Conservation (phyloP, 2,329 filamentous ascomycete species). For the Fusarium agapanthi region DNA sequence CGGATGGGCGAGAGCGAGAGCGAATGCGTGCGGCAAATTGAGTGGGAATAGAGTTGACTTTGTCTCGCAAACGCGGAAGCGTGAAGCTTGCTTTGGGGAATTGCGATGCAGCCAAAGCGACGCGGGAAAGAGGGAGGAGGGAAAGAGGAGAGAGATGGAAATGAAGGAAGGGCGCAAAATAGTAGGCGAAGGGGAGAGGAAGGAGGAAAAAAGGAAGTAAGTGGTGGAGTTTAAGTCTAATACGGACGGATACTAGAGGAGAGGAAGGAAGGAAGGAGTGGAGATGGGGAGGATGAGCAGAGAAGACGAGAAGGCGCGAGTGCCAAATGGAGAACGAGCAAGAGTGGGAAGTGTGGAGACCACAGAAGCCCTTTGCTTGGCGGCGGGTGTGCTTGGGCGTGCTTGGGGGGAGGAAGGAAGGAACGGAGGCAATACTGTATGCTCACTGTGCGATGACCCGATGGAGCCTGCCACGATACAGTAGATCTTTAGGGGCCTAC, state of each 20-base stretch:
- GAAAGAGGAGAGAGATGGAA: constrained; percentile 42
- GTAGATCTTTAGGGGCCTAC: not conserved
- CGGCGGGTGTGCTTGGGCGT: constrained; percentile 36
- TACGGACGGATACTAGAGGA: constrained; percentile 38
- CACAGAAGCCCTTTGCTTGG: constrained; percentile 29
- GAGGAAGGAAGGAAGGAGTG: constrained; percentile 44
- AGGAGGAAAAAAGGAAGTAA: constrained; percentile 43
- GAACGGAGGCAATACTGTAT: constrained; percentile 33
- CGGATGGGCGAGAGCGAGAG: not conserved
- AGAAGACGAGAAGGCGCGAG: constrained; percentile 20
- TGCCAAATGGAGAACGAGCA: constrained; percentile 29
- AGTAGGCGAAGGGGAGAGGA: constrained; percentile 40
- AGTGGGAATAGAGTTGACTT: constrained; percentile 26
- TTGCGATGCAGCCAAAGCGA: constrained; percentile 38
- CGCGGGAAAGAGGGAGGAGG: constrained; percentile 41
- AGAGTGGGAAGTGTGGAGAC: constrained; percentile 19
- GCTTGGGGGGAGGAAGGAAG: constrained; percentile 18
- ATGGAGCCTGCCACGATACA: constrained; percentile 8
- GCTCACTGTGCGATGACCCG: constrained; percentile 11
- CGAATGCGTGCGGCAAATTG: constrained; percentile 27
- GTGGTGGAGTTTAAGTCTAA: constrained; percentile 44
- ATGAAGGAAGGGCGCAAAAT: constrained; percentile 43
- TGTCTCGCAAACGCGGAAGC: constrained; percentile 38
- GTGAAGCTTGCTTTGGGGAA: constrained; percentile 8
- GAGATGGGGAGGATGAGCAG: constrained; percentile 3